Evolutionary conservation across 176 grass and related monocot species (phyloP).

Genomic region (Dendrocalamus sinicus): DNA sequence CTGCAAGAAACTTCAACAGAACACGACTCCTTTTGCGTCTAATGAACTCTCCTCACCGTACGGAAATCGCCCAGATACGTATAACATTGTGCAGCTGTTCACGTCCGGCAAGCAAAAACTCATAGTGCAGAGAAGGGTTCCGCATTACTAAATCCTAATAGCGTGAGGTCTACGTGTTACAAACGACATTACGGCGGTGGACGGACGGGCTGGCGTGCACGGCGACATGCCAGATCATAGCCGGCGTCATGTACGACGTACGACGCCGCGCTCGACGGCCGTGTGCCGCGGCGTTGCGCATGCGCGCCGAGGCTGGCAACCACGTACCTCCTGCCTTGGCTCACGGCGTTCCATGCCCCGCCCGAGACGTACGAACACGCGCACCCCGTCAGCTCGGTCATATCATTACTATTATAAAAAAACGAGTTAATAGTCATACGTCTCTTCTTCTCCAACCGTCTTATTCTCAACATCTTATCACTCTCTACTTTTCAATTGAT

Average conservation of each 20-base stretch:
- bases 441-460: too few relatives aligned
- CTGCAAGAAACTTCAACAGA: too few relatives aligned
- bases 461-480: too few relatives aligned
- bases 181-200: neutral
- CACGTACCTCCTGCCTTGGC: neutral
- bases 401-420: too few relatives aligned
- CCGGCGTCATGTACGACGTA: neutral
- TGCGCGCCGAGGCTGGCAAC: too few relatives aligned
- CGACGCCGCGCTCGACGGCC: too few relatives aligned
- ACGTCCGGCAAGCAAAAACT: neutral
- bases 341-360: neutral
- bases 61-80: neutral
- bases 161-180: neutral
- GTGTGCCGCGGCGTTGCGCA: too few relatives aligned
- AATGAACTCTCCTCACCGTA: neutral
- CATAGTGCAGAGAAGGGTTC: neutral
- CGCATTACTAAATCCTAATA: neutral
- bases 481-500: too few relatives aligned
- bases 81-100: neutral
- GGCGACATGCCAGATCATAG: neutral
- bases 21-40: neutral
- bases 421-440: too few relatives aligned
- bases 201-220: neutral
- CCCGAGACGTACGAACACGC: too few relatives aligned
- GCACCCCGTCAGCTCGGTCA: too few relatives aligned